phyloP scores from a whole-genome alignment of 495 filamentous ascomycete species.

The Aspergillus olivimuriae region DNA sequence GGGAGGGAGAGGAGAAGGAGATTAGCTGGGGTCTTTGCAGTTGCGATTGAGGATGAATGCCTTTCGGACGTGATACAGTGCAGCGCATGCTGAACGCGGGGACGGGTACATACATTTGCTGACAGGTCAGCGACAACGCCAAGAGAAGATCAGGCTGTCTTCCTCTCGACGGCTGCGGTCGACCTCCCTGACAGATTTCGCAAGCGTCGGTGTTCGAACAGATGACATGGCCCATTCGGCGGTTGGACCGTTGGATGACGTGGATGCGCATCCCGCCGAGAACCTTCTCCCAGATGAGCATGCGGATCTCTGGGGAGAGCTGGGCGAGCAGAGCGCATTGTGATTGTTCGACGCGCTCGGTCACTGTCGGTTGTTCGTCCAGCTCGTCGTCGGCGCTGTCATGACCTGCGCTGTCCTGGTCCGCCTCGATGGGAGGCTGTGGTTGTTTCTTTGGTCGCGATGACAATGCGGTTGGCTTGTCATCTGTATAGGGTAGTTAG shows the following conservation, averaged over 20 bases:
- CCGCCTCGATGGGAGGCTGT: constrained; percentile 3
- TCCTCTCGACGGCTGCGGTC: constrained; percentile 15
- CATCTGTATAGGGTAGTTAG: constrained; percentile 20
- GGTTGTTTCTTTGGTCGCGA: constrained; percentile 11
- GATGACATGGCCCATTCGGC: constrained; percentile 32
- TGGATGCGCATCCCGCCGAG: constrained; percentile 31
- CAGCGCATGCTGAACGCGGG: neutral
- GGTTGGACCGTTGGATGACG: constrained; percentile 31
- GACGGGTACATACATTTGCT: constrained; percentile 21
- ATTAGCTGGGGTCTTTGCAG: no score
- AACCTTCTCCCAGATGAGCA: constrained; percentile 41
- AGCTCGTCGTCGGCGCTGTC: no score
- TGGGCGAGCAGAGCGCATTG: constrained; percentile 32
- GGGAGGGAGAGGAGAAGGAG: no score
- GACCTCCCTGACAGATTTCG: constrained; percentile 33
- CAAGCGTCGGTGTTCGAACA: constrained; percentile 26
- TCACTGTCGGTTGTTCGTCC: constrained; percentile 1
- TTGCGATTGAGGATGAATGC: neutral
- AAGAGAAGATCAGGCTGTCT: constrained; percentile 8
- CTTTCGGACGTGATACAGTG: neutral
- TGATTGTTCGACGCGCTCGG: constrained; percentile 13
- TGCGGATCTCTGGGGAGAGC: constrained; percentile 38
- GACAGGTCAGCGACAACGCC: constrained; percentile 22
- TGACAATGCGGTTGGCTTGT: constrained; percentile 30
- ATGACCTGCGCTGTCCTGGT: no score